A percentile compares a stretch with the other conserved stretches of the same genome.
phyloP scores from a whole-genome alignment of 192 early-diverging fungal species.

The Backusella psychrophila region DNA sequence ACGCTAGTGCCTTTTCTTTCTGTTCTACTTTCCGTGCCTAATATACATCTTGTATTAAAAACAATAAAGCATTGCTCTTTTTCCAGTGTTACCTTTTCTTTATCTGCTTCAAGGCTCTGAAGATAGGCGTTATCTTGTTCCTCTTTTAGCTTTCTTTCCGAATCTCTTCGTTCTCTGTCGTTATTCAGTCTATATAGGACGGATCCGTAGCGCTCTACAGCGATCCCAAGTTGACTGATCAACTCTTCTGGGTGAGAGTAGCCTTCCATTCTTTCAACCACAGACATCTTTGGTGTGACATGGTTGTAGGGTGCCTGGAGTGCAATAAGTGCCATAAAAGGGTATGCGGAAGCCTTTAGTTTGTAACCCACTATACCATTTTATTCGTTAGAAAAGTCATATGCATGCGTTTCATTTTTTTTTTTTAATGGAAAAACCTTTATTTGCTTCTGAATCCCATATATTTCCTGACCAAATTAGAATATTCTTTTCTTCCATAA shows the following conservation, averaged over 20 bases:
- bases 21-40: background rate
- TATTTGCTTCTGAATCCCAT: constrained; percentile 63
- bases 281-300: constrained; percentile 40
- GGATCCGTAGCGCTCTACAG: constrained; percentile 56
- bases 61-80: background rate
- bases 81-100: constrained; percentile 55
- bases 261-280: constrained; percentile 71
- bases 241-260: constrained; percentile 43
- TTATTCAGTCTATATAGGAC: constrained; percentile 52
- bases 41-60: background rate
- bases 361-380: constrained; percentile 50
- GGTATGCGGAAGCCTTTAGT: constrained; percentile 74
- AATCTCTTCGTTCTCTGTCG: constrained; percentile 66
- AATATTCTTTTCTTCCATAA: background rate
- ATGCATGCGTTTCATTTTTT: background rate
- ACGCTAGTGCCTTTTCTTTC: constrained; percentile 45
- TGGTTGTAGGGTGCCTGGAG: constrained; percentile 38
- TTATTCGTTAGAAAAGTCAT: background rate
- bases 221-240: constrained; percentile 42
- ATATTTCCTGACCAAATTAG: constrained; percentile 77
- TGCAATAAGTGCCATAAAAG: constrained; percentile 77
- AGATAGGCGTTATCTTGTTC: constrained; percentile 90
- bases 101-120: constrained; percentile 76
- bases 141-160: constrained; percentile 68
- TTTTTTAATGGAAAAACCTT: constrained; percentile 13